Evolutionary conservation across 176 grass and related monocot species (phyloP).

Genomic region (Hyparrhenia diplandra): DNA sequence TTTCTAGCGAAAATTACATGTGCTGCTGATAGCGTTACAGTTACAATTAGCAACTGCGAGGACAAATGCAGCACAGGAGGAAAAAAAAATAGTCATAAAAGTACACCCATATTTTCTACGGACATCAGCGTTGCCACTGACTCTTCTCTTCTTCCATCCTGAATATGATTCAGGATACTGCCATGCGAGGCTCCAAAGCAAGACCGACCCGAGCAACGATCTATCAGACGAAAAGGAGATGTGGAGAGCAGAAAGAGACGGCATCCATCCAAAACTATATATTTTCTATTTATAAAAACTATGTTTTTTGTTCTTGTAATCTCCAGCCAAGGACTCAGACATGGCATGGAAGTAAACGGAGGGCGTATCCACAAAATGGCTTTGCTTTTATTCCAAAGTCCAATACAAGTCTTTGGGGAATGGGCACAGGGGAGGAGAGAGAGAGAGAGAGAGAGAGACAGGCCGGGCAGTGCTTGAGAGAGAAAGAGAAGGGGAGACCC

Average conservation of each 20-base stretch:
- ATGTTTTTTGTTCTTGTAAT: not conserved
- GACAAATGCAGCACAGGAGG: not conserved
- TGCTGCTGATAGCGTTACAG: not conserved
- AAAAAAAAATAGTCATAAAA: not conserved
- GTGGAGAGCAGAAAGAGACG: not conserved
- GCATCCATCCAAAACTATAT: not conserved
- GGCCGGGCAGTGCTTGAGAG: not conserved
- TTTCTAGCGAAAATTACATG: not conserved
- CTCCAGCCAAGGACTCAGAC: constrained; percentile 1
- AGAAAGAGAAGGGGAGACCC: not conserved
- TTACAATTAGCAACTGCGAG: not conserved
- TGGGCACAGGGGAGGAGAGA: constrained; percentile 11
- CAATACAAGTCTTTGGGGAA: constrained; percentile 39
- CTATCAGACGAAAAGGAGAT: constrained; percentile 17
- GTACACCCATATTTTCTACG: not conserved
- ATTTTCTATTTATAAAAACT: too few relatives aligned
- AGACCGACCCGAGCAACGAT: constrained; percentile 23
- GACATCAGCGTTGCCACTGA: not conserved
- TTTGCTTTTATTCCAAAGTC: constrained; percentile 42
- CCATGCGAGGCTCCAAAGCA: constrained; percentile 6
- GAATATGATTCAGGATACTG: not conserved
- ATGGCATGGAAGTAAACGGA: not conserved
- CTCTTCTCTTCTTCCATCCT: not conserved
- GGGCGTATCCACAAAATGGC: not conserved
- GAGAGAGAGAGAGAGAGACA: constrained; percentile 8